A percentile compares a stretch with the other conserved stretches of the same genome.
Evolutionary conservation across 495 filamentous ascomycete genomes (phyloP).

Genomic region (Penicillium canescens): DNA sequence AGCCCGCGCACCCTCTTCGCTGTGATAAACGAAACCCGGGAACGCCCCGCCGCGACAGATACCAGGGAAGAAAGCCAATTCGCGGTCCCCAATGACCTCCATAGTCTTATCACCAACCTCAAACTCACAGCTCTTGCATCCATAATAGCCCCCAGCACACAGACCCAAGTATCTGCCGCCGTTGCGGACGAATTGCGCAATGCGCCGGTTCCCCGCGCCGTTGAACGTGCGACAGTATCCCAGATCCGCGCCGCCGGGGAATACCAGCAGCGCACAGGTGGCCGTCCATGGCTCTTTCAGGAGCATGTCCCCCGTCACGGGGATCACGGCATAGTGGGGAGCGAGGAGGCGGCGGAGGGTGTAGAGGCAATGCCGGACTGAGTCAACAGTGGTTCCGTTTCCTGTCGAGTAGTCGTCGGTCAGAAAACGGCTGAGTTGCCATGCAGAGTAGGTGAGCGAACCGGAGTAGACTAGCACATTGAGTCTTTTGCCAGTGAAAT

Average conservation of each 20-base stretch:
- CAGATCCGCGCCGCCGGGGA: conserved; percentile 93
- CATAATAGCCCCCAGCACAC: conserved; percentile 96
- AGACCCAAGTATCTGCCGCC: conserved; percentile 88
- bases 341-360: conserved; percentile 87
- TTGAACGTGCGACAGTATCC: conserved; percentile 89
- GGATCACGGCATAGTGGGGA: conserved; percentile 88
- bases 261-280: conserved; percentile 84
- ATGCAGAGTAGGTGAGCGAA: conserved; percentile 36
- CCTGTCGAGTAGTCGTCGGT: conserved; percentile 51
- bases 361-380: conserved; percentile 86
- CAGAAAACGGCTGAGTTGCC: conserved; percentile 26
- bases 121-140: conserved; percentile 77
- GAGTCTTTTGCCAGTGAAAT: conserved; percentile 63
- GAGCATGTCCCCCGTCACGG: conserved; percentile 74
- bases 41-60: conserved; percentile 86
- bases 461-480: conserved; percentile 89
- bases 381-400: conserved; percentile 80
- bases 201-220: conserved; percentile 81
- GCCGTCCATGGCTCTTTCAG: conserved; percentile 90
- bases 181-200: conserved; percentile 79
- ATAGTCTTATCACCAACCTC: conserved; percentile 79
- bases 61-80: conserved; percentile 86
- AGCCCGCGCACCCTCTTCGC: conserved; percentile 81
- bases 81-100: conserved; percentile 83
- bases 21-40: conserved; percentile 86